These are phyloP conservation scores for Lipomyces spencermartinsiae DNA, from an alignment of 805 yeast genomes.

Conservation along the genomic window DNA sequence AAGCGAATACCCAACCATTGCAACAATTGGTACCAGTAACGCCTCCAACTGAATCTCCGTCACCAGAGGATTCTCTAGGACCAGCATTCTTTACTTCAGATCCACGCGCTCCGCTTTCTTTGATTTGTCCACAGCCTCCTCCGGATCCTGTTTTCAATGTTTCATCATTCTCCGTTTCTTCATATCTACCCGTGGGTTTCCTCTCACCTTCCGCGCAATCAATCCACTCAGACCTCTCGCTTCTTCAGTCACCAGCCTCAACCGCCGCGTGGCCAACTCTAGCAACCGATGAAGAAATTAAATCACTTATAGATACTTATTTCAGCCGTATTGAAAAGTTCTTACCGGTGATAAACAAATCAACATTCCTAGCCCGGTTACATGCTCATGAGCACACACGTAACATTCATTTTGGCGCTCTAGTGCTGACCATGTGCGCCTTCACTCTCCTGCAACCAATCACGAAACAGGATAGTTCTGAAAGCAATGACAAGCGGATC, in stretches of 20 bases:
- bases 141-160: conserved; percentile 1
- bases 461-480: neutral
- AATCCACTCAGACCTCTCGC: neutral
- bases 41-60: neutral
- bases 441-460: conserved; percentile 15
- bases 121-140: neutral
- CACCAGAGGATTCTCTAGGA: neutral
- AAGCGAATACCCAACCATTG: neutral
- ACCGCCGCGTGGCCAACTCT: conserved; percentile 1
- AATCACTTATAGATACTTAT: neutral
- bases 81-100: neutral
- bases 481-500: neutral
- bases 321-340: conserved; percentile 5
- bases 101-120: neutral
- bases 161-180: neutral
- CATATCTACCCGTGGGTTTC: neutral
- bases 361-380: conserved; percentile 12
- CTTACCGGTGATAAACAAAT: conserved; percentile 9
- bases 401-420: conserved; percentile 16
- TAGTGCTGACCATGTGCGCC: conserved; percentile 19
- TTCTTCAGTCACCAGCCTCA: neutral
- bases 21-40: neutral
- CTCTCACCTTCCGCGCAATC: neutral
- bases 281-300: neutral
- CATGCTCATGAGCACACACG: conserved; percentile 10